A percentile compares a stretch with the other conserved stretches of the same genome.
phyloP scores from a whole-genome alignment of 371 early-diverging fungal species.

The Mucor velutinosus region DNA sequence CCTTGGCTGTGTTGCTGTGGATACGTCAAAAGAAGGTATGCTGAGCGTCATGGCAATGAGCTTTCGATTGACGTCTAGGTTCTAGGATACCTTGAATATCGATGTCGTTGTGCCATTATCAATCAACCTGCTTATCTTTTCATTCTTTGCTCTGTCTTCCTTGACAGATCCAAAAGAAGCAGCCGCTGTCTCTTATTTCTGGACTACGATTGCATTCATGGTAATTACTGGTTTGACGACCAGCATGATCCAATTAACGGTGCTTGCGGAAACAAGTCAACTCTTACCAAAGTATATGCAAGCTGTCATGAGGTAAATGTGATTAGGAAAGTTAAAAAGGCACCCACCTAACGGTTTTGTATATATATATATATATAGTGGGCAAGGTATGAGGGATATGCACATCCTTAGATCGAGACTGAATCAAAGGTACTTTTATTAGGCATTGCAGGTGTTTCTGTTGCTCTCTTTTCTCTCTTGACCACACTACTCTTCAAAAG shows the following conservation, averaged over 20 bases:
- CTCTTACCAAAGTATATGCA: slow-evolving; percentile 71
- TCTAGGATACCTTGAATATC: slow-evolving; percentile 3
- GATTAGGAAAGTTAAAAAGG: not conserved
- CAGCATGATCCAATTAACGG: slow-evolving; percentile 63
- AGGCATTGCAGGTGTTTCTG: slow-evolving; percentile 65
- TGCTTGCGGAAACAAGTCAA: slow-evolving; percentile 71
- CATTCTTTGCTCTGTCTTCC: slow-evolving; percentile 26
- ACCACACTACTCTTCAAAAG: slow-evolving; percentile 31
- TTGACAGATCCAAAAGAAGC: slow-evolving; percentile 8
- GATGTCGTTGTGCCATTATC: slow-evolving; percentile 26
- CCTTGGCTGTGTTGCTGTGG: slow-evolving; percentile 56
- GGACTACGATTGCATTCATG: slow-evolving; percentile 55
- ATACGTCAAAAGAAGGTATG: slow-evolving; percentile 57
- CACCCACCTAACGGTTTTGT: not conserved
- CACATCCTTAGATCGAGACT: not conserved
- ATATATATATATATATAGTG: slow-evolving; percentile 23
- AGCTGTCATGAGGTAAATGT: slow-evolving; percentile 68
- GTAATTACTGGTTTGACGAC: slow-evolving; percentile 60
- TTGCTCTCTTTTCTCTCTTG: slow-evolving; percentile 51
- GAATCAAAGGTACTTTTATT: not conserved
- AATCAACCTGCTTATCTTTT: slow-evolving; percentile 32
- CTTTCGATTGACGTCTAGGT: no score
- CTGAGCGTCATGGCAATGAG: not conserved
- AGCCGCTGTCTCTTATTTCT: slow-evolving; percentile 48
- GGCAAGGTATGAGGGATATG: slow-evolving; percentile 41